These are phyloP conservation scores for Verticillium albo-atrum DNA, from an alignment of 2,329 filamentous ascomycete species.

Conservation along the genomic window DNA sequence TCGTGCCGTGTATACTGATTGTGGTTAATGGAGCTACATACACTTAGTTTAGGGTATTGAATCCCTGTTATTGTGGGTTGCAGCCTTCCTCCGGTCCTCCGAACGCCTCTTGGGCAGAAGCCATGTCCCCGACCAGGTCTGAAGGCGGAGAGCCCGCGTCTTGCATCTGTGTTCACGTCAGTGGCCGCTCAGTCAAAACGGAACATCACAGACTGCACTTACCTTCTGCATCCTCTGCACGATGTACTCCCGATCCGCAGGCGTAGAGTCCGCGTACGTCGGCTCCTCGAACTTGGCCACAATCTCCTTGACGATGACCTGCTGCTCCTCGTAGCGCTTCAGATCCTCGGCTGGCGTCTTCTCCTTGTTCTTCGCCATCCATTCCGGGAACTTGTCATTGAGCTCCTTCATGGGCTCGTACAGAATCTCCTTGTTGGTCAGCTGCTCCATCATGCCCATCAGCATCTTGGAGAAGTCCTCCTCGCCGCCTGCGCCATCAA, in stretches of 20 bases:
- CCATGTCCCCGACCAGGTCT: slow-evolving; percentile 88
- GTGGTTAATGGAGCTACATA: slow-evolving; percentile 1
- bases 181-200: too few species aligned
- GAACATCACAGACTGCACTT: too few species aligned
- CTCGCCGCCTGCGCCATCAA: slow-evolving; percentile 57
- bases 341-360: slow-evolving; percentile 67
- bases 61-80: slow-evolving; percentile 50
- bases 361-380: slow-evolving; percentile 74
- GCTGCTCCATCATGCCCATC: slow-evolving; percentile 97
- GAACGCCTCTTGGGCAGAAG: slow-evolving; percentile 70
- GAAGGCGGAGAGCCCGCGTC: slow-evolving; percentile 82
- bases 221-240: slow-evolving; percentile 98
- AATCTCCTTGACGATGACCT: slow-evolving; percentile 76
- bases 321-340: slow-evolving; percentile 77
- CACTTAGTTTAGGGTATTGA: neutral
- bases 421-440: slow-evolving; percentile 96
- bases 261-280: slow-evolving; percentile 76
- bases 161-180: slow-evolving; percentile 73
- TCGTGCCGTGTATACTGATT: slow-evolving; percentile 2
- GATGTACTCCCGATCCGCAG: slow-evolving; percentile 82
- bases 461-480: slow-evolving; percentile 94
- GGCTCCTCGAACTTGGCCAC: slow-evolving; percentile 81
- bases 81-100: slow-evolving; percentile 58
- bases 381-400: slow-evolving; percentile 84
- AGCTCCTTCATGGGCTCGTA: slow-evolving; percentile 99